A percentile compares a stretch with the other conserved stretches of the same genome.
phyloP scores from a whole-genome alignment of 2,329 filamentous ascomycete species.

The Fusarium nygamai region DNA sequence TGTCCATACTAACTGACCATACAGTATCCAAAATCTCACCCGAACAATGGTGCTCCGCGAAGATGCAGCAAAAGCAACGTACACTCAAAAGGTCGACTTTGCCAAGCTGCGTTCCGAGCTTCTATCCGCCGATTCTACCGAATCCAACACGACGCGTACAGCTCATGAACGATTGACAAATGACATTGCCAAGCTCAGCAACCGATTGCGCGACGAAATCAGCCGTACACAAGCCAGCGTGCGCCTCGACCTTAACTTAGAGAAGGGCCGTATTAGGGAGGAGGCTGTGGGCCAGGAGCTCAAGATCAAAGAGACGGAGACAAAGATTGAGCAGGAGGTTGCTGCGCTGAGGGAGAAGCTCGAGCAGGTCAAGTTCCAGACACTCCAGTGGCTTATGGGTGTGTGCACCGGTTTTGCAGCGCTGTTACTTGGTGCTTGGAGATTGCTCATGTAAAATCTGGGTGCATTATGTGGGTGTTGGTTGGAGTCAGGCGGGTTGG shows the following conservation, averaged over 20 bases:
- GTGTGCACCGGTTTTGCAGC: slow-evolving; percentile 76
- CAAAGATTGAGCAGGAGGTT: slow-evolving; percentile 97
- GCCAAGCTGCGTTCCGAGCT: slow-evolving; percentile 96
- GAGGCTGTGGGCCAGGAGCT: slow-evolving; percentile 97
- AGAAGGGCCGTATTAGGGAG: slow-evolving; percentile 95
- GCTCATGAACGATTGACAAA: slow-evolving; percentile 94
- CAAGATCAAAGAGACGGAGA: slow-evolving; percentile 99
- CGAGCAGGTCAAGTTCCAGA: slow-evolving; percentile 98
- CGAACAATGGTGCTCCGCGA: slow-evolving; percentile 98
- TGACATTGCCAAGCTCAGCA: slow-evolving; percentile 93
- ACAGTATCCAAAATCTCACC: slow-evolving; percentile 92
- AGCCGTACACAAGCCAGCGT: slow-evolving; percentile 93
- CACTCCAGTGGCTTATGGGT: slow-evolving; percentile 97
- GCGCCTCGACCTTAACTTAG: slow-evolving; percentile 89
- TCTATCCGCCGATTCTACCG: slow-evolving; percentile 88
- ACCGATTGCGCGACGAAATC: slow-evolving; percentile 90
- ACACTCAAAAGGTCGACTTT: slow-evolving; percentile 95
- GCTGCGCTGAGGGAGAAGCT: slow-evolving; percentile 89
- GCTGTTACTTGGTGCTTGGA: slow-evolving; percentile 74
- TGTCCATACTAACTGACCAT: neutral
- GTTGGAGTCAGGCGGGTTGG: neutral
- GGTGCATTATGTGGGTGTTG: neutral
- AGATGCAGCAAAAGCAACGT: slow-evolving; percentile 83
- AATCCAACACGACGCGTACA: slow-evolving; percentile 86
- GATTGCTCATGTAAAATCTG: slow-evolving; percentile 68